Percentiles rank a stretch among this genome's conserved stretches.
These are phyloP conservation scores for Moricandia moricandioides DNA, from an alignment of 345 rosid species.

Conservation along the genomic window DNA sequence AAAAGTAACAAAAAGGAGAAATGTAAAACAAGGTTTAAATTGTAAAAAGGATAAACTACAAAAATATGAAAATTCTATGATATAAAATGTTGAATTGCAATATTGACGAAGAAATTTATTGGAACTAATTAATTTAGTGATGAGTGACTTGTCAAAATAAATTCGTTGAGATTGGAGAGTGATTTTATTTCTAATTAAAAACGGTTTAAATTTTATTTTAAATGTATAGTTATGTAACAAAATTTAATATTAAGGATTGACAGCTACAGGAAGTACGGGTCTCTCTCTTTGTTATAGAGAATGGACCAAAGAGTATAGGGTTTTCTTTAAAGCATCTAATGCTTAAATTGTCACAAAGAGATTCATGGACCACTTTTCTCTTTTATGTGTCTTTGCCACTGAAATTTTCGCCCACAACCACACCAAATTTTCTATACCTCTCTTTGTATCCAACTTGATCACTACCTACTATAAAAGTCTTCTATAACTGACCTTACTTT, in stretches of 20 bases:
- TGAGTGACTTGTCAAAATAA: constrained; percentile 3
- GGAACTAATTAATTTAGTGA: constrained; percentile 3
- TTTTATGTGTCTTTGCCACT: constrained; percentile 28
- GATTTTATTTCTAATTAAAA: constrained; percentile 4
- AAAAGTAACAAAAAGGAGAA: too few relatives aligned
- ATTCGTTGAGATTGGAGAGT: background rate
- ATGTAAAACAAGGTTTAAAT: too few relatives aligned
- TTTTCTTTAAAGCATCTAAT: constrained; percentile 40
- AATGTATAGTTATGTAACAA: background rate
- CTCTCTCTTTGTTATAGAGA: constrained; percentile 30
- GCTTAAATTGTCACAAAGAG: constrained; percentile 33
- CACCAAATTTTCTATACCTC: constrained; percentile 15
- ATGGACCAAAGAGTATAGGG: constrained; percentile 40
- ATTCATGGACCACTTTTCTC: constrained; percentile 33
- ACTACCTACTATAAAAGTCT: constrained; percentile 21
- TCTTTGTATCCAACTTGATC: constrained; percentile 34
- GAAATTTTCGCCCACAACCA: constrained; percentile 35
- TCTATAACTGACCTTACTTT: constrained; percentile 15
- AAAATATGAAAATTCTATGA: too few relatives aligned
- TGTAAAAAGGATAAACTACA: too few relatives aligned
- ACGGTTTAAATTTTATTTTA: background rate
- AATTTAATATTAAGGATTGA: constrained; percentile 19
- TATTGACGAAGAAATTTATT: too few relatives aligned
- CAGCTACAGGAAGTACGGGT: constrained; percentile 30
- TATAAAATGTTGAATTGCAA: too few relatives aligned